Percentiles rank a stretch among this genome's conserved stretches.
These are phyloP conservation scores for Xylariaceae sp. DNA, from an alignment of 2,329 filamentous ascomycete genomes.

Conservation along the genomic window DNA sequence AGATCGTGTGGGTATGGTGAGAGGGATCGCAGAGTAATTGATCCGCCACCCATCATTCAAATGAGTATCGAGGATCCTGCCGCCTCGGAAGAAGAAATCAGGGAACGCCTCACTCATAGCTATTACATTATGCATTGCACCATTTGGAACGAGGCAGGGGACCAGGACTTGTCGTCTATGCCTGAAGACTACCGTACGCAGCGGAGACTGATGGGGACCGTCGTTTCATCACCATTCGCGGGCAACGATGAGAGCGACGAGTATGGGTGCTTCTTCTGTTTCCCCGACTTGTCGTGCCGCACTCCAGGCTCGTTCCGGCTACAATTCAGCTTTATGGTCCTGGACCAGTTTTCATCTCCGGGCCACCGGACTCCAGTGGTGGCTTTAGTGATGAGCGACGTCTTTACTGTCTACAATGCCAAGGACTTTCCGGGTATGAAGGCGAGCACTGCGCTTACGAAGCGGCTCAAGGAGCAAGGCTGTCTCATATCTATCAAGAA, in stretches of 20 bases:
- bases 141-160: slow-evolving; percentile 73
- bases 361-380: slow-evolving; percentile 59
- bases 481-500: slow-evolving; percentile 88
- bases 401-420: slow-evolving; percentile 82
- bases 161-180: slow-evolving; percentile 73
- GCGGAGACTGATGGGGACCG: slow-evolving; percentile 78
- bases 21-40: slow-evolving; percentile 80
- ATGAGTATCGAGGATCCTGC: slow-evolving; percentile 68
- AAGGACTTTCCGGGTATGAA: slow-evolving; percentile 89
- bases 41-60: slow-evolving; percentile 83
- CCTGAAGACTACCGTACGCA: slow-evolving; percentile 75
- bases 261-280: slow-evolving; percentile 86
- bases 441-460: slow-evolving; percentile 76
- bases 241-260: slow-evolving; percentile 75
- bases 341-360: slow-evolving; percentile 67
- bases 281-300: slow-evolving; percentile 80
- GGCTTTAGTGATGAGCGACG: slow-evolving; percentile 65
- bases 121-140: slow-evolving; percentile 78
- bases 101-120: slow-evolving; percentile 61
- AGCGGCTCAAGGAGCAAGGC: slow-evolving; percentile 77
- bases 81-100: slow-evolving; percentile 61
- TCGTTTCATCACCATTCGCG: slow-evolving; percentile 78
- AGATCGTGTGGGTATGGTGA: slow-evolving; percentile 85
- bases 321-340: slow-evolving; percentile 74
- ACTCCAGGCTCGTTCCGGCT: slow-evolving; percentile 79